Conservation (phyloP, 1,139 yeast genomes). For the Suhomyces bokatorum region DNA sequence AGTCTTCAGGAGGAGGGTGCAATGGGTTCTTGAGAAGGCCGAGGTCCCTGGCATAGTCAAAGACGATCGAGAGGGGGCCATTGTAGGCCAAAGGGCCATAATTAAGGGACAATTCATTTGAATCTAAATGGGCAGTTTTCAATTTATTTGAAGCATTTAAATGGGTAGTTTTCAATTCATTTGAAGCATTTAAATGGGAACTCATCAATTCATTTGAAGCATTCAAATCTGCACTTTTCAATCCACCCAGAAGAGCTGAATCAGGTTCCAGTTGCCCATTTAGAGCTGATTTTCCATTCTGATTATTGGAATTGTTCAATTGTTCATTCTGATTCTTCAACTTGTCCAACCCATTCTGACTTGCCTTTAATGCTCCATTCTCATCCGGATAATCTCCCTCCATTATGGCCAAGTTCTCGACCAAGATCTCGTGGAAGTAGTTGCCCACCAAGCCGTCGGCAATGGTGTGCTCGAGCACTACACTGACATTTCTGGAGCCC, state of each 20-base stretch:
- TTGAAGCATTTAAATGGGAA: too few relatives aligned
- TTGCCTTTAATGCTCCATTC: too few relatives aligned
- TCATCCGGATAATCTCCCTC: slow-evolving; percentile 7
- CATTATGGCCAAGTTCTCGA: slow-evolving; percentile 29
- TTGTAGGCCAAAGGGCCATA: slow-evolving; percentile 18
- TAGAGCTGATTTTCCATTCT: not conserved
- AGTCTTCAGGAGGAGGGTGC: slow-evolving; percentile 39
- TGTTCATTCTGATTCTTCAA: slow-evolving; percentile 11
- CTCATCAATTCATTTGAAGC: too few relatives aligned
- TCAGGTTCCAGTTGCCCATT: too few relatives aligned
- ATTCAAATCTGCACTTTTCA: too few relatives aligned
- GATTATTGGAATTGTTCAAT: slow-evolving; percentile 11
- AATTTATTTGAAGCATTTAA: too few relatives aligned
- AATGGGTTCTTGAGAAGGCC: slow-evolving; percentile 26
- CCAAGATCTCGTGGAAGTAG: slow-evolving; percentile 39
- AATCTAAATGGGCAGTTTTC: too few relatives aligned
- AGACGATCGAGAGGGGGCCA: slow-evolving; percentile 18
- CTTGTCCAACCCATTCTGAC: too few relatives aligned
- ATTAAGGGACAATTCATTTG: slow-evolving; percentile 5
- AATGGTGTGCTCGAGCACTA: slow-evolving; percentile 41
- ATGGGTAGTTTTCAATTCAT: too few relatives aligned
- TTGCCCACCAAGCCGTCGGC: slow-evolving; percentile 46
- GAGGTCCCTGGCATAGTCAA: slow-evolving; percentile 24
- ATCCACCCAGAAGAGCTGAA: too few relatives aligned
- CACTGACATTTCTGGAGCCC: slow-evolving; percentile 27